Evolutionary conservation across 306 rosid species (phyloP), one percentile per base, ranked within the genome.

Genomic region (Acacia crassicarpa): DNA sequence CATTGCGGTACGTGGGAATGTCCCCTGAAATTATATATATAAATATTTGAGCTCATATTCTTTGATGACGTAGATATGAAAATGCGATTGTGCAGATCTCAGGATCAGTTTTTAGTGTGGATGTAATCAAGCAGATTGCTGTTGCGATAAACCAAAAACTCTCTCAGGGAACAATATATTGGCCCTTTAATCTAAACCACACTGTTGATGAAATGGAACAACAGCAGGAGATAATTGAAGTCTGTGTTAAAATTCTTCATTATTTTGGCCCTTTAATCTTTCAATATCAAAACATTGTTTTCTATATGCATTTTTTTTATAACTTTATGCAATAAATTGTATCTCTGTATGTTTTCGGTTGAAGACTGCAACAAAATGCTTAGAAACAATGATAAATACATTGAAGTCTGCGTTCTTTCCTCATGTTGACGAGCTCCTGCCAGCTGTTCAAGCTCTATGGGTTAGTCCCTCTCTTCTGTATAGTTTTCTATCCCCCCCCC

Each of bases 201-300:
- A 38, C 0, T 38, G 41, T 38, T 38, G 1, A 6, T 38, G 41
- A 38, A 75, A 7, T 22, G 74, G 23, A 44, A 30, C 75, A 30
- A 62, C 53, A 20, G 23, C 71, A 76, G 72, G 75, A 80, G n/a
- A 15, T 78, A 22, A 40, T 75, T 80, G 45, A 30, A 68, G 87
- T 84, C 62, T 49, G 46, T 76, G 38, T 61, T 45, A 45, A 56
- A 68, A 32, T 45, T 48, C 43, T 53, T 68, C 44, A 43, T 32
- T 32, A 6, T 22, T 22, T 38, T 38, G 6, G 41, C 1, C 41
- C 41, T 6, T 38, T 6, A 1, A 38, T 6, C 8, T 6, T 38
- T 5, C 8, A 38, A 38, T 38, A 38, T 38, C 8, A 8, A 38
- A 38, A 38, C 41, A 35, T 35, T 6, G 6, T 38, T 38, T 38